These are phyloP conservation scores for Vitis hybrid DNA, from an alignment of 177 flowering plant species.

Conservation along the genomic window DNA sequence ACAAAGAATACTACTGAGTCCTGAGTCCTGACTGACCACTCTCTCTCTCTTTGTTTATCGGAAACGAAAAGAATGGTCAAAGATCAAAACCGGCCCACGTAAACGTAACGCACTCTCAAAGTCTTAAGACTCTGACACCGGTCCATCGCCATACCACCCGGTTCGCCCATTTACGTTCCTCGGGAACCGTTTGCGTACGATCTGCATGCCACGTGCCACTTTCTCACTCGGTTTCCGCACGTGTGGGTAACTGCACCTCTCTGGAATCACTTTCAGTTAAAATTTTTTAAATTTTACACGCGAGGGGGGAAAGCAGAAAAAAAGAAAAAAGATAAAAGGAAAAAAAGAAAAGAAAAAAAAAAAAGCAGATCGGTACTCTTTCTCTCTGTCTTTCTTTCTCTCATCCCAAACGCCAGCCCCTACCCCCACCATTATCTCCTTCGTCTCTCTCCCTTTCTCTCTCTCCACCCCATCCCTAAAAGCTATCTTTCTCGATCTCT, in stretches of 20 bases:
- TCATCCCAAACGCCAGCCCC: too few species aligned
- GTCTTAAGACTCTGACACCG: neutral
- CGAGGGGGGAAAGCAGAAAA: too few species aligned
- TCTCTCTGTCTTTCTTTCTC: neutral
- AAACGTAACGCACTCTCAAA: neutral
- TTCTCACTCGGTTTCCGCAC: neutral
- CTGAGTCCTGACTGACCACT: too few species aligned
- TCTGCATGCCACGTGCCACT: neutral
- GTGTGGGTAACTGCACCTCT: conserved; percentile 3
- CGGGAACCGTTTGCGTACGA: neutral
- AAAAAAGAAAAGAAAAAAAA: too few species aligned
- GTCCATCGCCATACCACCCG: neutral
- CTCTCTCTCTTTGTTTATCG: too few species aligned
- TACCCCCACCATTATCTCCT: neutral
- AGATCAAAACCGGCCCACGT: neutral
- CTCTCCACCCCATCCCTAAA: neutral
- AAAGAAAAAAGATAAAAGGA: too few species aligned
- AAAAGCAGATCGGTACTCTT: too few species aligned
- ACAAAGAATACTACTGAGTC: neutral
- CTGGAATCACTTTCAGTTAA: neutral
- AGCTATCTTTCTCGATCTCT: neutral
- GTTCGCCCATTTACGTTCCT: neutral
- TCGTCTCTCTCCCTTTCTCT: neutral
- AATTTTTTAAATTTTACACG: too few species aligned
- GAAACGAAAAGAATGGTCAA: neutral